Conservation (phyloP, 306 rosid species). For the Mimosa pudica region DNA sequence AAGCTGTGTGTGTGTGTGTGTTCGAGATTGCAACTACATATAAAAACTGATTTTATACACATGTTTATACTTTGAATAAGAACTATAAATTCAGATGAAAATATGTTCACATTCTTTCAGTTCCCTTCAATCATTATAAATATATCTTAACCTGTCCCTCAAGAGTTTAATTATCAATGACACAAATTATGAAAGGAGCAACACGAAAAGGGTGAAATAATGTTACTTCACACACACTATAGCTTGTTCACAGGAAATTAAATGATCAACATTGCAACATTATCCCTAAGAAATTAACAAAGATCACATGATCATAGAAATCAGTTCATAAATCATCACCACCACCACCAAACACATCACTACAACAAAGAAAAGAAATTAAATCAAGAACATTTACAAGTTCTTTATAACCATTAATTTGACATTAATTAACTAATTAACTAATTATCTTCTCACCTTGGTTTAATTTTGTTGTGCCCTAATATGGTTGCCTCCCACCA, state of each 20-base stretch:
- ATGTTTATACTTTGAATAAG: neutral
- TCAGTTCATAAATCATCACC: conserved; percentile 31
- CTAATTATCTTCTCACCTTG: conserved; percentile 51
- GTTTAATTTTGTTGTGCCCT: neutral
- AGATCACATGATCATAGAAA: conserved; percentile 15
- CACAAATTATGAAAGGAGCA: conserved; percentile 32
- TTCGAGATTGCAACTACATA: no score
- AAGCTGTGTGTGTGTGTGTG: neutral
- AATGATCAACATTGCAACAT: conserved; percentile 34
- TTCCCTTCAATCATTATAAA: no score
- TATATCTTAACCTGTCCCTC: neutral
- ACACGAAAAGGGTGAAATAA: conserved; percentile 25
- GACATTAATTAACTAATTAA: neutral
- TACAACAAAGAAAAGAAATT: neutral
- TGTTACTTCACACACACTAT: conserved; percentile 34
- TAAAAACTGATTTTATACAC: neutral
- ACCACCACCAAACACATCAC: neutral
- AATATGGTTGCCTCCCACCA: conserved; percentile 58
- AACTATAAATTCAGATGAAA: neutral
- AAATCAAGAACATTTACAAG: conserved; percentile 28
- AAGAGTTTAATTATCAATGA: conserved; percentile 30
- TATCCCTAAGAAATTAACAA: conserved; percentile 21
- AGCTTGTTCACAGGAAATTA: conserved; percentile 39
- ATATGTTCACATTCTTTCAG: neutral
- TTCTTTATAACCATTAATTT: conserved; percentile 22